These are phyloP conservation scores for Psilocybe mexicana DNA, from an alignment of 1,284 basidiomycete species.

Conservation along the genomic window DNA sequence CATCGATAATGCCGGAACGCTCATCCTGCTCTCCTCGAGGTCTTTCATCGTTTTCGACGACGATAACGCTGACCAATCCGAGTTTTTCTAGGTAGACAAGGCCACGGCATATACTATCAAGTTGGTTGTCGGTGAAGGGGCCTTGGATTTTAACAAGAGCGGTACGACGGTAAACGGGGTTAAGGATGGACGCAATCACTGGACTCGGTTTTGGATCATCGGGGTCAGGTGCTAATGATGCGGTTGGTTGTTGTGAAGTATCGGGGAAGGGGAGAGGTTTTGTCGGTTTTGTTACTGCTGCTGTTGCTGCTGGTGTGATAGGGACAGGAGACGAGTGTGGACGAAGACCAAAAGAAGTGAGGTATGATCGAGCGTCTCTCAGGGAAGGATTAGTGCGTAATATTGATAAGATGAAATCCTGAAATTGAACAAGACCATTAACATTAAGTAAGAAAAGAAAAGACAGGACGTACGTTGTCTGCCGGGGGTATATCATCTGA, in stretches of 20 bases:
- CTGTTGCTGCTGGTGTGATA: neutral
- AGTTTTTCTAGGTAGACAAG: constrained; percentile 95
- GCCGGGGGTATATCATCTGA: constrained; percentile 47
- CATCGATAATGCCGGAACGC: constrained; percentile 61
- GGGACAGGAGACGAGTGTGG: constrained; percentile 37
- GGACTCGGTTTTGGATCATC: constrained; percentile 48
- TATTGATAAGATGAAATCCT: constrained; percentile 98
- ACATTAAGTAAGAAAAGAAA: constrained; percentile 5
- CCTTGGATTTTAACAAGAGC: constrained; percentile 98
- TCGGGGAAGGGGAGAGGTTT: constrained; percentile 19
- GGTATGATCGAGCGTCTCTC: constrained; percentile 88
- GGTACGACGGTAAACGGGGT: constrained; percentile 81
- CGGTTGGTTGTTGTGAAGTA: constrained; percentile 28
- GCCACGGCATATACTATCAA: constrained; percentile 91
- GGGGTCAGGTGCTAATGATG: constrained; percentile 23
- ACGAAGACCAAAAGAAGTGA: constrained; percentile 79
- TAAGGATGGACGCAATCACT: constrained; percentile 80
- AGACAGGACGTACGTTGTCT: constrained; percentile 47
- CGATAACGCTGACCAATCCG: constrained; percentile 92
- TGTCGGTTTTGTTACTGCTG: constrained; percentile 24
- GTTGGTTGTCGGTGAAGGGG: constrained; percentile 93
- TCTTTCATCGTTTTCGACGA: constrained; percentile 88
- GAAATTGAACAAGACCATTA: constrained; percentile 15
- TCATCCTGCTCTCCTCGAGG: constrained; percentile 67
- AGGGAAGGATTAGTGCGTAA: constrained; percentile 91